Evolutionary conservation across 306 rosid species (phyloP), one percentile per base, ranked within the genome.

Genomic region (Rosa lucieae): DNA sequence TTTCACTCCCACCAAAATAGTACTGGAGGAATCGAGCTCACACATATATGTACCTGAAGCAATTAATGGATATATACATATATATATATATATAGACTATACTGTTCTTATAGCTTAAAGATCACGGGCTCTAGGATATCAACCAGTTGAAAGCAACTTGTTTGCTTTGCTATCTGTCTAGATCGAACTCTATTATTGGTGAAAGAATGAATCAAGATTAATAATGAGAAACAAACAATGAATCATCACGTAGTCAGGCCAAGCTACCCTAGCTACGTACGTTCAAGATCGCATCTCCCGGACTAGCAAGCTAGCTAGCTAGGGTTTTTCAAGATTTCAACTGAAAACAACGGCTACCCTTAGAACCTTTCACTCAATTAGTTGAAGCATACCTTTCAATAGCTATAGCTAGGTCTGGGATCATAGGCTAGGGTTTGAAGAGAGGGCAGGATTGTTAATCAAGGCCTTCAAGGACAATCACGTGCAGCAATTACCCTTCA

Each of bases 341-440:
- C 72, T 66, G 72, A 46, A 29, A 62, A 29, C 46, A 32, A 76
- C 62, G 18, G 8, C 48, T 29, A 5, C 35, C 23, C 40, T 10
- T 67, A 14, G 13, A 39, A 37, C 8, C 29, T 67, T 67, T 18
- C 72, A 18, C 72, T 40, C 37, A 21, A 42, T 63, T 32, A 2
- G 87, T 76, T 89, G 74, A 74, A 74, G 78, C 43, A 66, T 68
- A 71, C 79, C 83, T 89, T 84, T 86, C 90, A 46, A 46, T 4
- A 21, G 8, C 47, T 9, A 37, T 32, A 51, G 18, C 48, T 21
- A 4, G 18, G 58, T 61, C 46, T 35, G 44, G 3, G 73, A 44
- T 42, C 62, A 8, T 4, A 52, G 79, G 21, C 21, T 61, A 65
- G 77, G 69, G 43, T 78, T 85, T 70, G 68, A 40, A 55, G 59